A percentile compares a stretch with the other conserved stretches of the same genome.
Evolutionary conservation across 768 basidiomycete species (phyloP).

Genomic region (Termitomyces heimii): DNA sequence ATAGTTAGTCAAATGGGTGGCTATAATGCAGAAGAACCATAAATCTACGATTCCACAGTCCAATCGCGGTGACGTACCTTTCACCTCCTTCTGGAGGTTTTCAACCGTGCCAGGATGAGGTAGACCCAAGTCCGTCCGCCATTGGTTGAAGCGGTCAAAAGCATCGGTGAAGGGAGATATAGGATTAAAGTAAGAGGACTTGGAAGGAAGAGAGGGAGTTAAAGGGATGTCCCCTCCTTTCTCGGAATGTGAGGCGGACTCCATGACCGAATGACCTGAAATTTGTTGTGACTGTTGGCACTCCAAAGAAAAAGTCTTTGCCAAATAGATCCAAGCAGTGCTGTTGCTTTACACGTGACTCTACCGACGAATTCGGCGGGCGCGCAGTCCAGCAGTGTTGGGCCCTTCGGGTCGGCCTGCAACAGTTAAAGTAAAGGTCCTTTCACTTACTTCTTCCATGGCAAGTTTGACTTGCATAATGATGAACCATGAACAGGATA

Average conservation of each 20-base stretch:
- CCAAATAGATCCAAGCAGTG: constrained; percentile 27
- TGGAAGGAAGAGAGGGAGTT: constrained; percentile 21
- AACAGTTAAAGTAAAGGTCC: neutral
- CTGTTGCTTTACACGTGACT: neutral
- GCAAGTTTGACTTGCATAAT: neutral
- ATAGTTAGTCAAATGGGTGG: constrained; percentile 88
- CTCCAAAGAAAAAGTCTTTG: constrained; percentile 26
- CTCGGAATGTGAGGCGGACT: constrained; percentile 36
- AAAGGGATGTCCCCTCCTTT: constrained; percentile 34
- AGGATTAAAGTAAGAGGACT: constrained; percentile 34
- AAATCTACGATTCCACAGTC: neutral
- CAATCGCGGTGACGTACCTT: constrained; percentile 45
- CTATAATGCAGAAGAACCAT: constrained; percentile 31
- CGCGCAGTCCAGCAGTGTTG: neutral
- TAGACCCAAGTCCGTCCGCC: constrained; percentile 77
- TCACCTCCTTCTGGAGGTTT: constrained; percentile 90
- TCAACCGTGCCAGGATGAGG: constrained; percentile 92
- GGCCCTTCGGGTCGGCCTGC: neutral
- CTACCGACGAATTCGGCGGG: neutral
- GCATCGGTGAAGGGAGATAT: constrained; percentile 59
- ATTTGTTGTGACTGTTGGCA: constrained; percentile 22
- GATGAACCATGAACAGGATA: neutral
- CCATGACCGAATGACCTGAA: constrained; percentile 29
- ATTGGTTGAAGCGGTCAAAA: constrained; percentile 70
- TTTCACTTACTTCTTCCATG: neutral